phyloP scores from a whole-genome alignment of 805 yeast species.

The Ascoidea asiatica region DNA sequence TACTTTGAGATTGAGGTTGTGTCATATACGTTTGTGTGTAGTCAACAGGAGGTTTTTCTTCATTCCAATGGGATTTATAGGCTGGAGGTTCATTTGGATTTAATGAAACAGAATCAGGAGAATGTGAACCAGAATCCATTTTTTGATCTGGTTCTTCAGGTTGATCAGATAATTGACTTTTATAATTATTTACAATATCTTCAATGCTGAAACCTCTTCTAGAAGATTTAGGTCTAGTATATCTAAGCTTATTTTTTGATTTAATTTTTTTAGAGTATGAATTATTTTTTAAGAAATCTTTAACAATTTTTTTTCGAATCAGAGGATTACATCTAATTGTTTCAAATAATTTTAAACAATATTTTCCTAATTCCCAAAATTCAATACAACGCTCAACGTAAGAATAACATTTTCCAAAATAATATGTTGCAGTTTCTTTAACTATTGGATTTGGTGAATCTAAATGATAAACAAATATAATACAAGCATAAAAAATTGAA shows the following conservation, averaged over 20 bases:
- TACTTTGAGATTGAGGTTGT: not conserved
- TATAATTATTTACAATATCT: not conserved
- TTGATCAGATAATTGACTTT: not conserved
- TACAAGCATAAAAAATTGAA: slow-evolving; percentile 46
- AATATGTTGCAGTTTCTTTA: slow-evolving; percentile 22
- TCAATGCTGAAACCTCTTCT: not conserved
- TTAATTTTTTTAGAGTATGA: too few species aligned
- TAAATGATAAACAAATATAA: slow-evolving; percentile 62
- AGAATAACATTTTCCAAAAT: slow-evolving; percentile 17
- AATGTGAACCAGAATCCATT: not conserved
- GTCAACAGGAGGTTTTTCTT: not conserved
- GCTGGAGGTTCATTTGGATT: not conserved
- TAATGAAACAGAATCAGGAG: not conserved
- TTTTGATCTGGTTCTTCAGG: not conserved
- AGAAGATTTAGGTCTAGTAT: not conserved
- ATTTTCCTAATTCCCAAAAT: not conserved
- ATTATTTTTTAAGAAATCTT: not conserved
- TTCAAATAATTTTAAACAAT: not conserved
- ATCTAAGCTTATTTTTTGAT: too few species aligned
- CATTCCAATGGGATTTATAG: not conserved
- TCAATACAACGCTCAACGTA: not conserved
- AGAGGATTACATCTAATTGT: not conserved
- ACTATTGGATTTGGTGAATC: slow-evolving; percentile 23
- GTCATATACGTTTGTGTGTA: not conserved
- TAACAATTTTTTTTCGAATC: not conserved